Base-by-base conservation (phyloP, 1,139 yeast species). In the Saccharomyces uvarum region DNA sequence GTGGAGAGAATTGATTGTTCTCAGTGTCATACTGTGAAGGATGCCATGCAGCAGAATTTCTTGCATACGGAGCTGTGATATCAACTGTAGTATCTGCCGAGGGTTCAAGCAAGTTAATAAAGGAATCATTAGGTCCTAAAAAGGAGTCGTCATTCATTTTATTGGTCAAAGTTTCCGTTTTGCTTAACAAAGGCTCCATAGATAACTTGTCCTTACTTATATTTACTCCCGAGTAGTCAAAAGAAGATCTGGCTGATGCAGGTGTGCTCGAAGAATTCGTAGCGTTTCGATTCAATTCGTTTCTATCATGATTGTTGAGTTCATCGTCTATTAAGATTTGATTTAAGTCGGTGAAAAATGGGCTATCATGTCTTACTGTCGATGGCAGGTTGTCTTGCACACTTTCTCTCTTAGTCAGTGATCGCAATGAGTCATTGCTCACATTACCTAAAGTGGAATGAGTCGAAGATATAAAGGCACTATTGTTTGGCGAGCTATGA, bases 281-380 rank as follows among this genome's bases (percentile, higher is more conserved):
- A n/a, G 14, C 24, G 24, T 54, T 51, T 48, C 54, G 49, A 4
- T 49, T 49, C 13, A 52, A 32, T 26, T 51, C 31, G 28, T 50
- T 14, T 14, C 19, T 49, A 3, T 49, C 47, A 16, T 32, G 38
- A 26, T 54, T 59, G 21, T 51, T 50, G 4, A 56, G 56, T 8
- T 50, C 51, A 14, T 52, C 57, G n/a, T 55, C 55, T 2, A 54
- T 55, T 33, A 66, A 52, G 7, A 68, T 52, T 50, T 62, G 59
- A 42, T 61, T 66, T 53, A 67, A 51, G 51, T 64, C 70, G 52
- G 56, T 62, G 50, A 51, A 67, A 4, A 63, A 55, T 1, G 55
- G 56, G 48, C 57, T 63, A 48, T 61, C 61, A 46, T 59, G 61
- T 53, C 68, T 61, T 6, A 64, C 75, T 2, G 80, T 80, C 8